phyloP scores from a whole-genome alignment of 805 yeast species.

The Candida corydali region DNA sequence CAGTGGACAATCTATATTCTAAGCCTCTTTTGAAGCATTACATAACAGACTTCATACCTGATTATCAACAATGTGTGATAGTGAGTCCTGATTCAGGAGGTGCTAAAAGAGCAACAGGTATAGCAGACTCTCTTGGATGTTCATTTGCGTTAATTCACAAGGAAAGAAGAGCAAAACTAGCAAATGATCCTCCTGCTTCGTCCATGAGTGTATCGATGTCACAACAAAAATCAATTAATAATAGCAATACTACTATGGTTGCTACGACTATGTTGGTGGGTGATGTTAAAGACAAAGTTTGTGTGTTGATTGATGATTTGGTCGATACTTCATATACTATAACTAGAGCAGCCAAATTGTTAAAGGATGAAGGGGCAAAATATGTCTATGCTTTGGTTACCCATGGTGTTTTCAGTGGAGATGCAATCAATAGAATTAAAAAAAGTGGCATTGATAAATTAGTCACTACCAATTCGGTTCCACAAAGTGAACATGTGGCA shows the following conservation, averaged over 20 bases:
- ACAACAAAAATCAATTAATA: slow-evolving; percentile 2
- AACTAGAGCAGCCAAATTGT: slow-evolving; percentile 83
- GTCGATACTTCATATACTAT: slow-evolving; percentile 93
- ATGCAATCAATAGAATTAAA: slow-evolving; percentile 70
- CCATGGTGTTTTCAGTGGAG: slow-evolving; percentile 91
- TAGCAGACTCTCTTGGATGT: slow-evolving; percentile 86
- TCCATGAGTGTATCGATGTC: slow-evolving; percentile 14
- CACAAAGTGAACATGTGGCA: slow-evolving; percentile 62
- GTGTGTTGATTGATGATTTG: slow-evolving; percentile 89
- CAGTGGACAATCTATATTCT: slow-evolving; percentile 90
- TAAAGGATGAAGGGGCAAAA: slow-evolving; percentile 90
- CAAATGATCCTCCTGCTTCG: slow-evolving; percentile 24
- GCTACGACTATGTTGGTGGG: slow-evolving; percentile 97
- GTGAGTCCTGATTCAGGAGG: slow-evolving; percentile 99
- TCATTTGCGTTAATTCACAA: slow-evolving; percentile 94
- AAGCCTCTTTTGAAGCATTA: slow-evolving; percentile 85
- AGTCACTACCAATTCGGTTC: slow-evolving; percentile 87
- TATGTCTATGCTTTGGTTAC: slow-evolving; percentile 85
- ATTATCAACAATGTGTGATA: slow-evolving; percentile 78
- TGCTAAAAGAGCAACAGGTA: slow-evolving; percentile 91
- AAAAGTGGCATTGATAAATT: slow-evolving; percentile 74
- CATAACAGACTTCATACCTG: slow-evolving; percentile 71
- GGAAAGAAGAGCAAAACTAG: slow-evolving; percentile 62
- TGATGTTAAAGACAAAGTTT: slow-evolving; percentile 79
- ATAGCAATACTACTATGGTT: slow-evolving; percentile 25